These are phyloP conservation scores for Chalciporus pseudorubinellus DNA, from an alignment of 768 basidiomycete species.

Conservation along the genomic window DNA sequence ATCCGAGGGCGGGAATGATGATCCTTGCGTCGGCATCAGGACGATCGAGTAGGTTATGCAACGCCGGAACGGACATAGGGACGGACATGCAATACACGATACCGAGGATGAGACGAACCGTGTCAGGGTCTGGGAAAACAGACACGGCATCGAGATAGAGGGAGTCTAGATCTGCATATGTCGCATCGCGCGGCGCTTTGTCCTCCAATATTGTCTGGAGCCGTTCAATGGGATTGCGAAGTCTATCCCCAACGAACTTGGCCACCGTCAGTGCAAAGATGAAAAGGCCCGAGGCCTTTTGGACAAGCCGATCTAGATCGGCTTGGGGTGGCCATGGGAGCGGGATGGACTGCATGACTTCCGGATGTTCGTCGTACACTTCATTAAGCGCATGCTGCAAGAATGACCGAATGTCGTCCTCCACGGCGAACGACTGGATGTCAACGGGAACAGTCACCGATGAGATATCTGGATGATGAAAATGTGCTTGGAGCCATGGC, in stretches of 20 bases:
- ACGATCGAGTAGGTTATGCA: slow-evolving; percentile 9
- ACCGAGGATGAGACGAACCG: slow-evolving; percentile 16
- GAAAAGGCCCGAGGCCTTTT: slow-evolving; percentile 23
- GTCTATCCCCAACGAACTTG: slow-evolving; percentile 22
- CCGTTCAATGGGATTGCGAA: slow-evolving; percentile 15
- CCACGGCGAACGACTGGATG: too few relatives aligned
- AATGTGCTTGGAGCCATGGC: too few relatives aligned
- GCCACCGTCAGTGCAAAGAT: slow-evolving; percentile 28
- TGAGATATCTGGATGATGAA: too few relatives aligned
- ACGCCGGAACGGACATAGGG: slow-evolving; percentile 9
- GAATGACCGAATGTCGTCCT: too few relatives aligned
- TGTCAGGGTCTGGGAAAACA: slow-evolving; percentile 14
- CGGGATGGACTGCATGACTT: too few relatives aligned
- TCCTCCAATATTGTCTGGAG: slow-evolving; percentile 14
- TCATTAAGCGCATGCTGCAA: too few relatives aligned
- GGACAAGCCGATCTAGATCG: too few relatives aligned
- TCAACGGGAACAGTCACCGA: too few relatives aligned
- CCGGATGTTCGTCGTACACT: too few relatives aligned
- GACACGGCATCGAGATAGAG: slow-evolving; percentile 17
- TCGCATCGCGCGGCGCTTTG: slow-evolving; percentile 1
- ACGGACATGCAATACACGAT: slow-evolving; percentile 17
- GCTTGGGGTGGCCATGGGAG: too few relatives aligned
- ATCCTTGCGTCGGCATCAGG: slow-evolving; percentile 16
- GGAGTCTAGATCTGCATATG: slow-evolving; percentile 14
- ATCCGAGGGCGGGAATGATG: slow-evolving; percentile 19